Evolutionary conservation across 2,329 filamentous ascomycete genomes (phyloP).

Genomic region (Fusarium sp.): DNA sequence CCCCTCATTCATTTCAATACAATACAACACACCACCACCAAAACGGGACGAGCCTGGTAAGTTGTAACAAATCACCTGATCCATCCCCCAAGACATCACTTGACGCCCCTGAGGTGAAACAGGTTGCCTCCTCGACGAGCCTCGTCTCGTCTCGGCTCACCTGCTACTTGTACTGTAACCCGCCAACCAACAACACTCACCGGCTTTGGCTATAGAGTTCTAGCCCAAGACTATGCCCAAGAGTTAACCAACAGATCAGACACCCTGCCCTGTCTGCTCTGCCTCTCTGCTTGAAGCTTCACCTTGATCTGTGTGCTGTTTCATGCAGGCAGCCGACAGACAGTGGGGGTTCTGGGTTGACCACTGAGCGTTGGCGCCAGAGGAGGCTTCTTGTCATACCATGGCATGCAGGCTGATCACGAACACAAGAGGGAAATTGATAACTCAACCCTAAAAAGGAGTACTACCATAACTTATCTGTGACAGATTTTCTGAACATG

Average conservation of each 20-base stretch:
- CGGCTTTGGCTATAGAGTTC: background rate
- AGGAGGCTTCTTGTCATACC: constrained; percentile 10
- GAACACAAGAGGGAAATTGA: no score
- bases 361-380: constrained; percentile 2
- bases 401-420: background rate
- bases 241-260: background rate
- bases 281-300: background rate
- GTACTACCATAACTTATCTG: no score
- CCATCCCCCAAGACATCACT: constrained; percentile 28
- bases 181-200: no score
- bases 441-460: no score
- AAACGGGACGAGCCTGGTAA: constrained; percentile 11
- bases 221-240: background rate
- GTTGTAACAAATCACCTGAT: constrained; percentile 31
- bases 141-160: constrained; percentile 17
- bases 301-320: constrained; percentile 1
- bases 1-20: constrained; percentile 8
- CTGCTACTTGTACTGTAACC: constrained; percentile 8
- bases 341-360: background rate
- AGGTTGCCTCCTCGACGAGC: constrained; percentile 26
- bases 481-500: no score
- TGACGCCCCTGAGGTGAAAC: constrained; percentile 34
- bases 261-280: background rate
- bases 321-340: constrained; percentile 24
- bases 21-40: constrained; percentile 18